phyloP scores from a whole-genome alignment of 140 eudicot genomes.

The Anethum foeniculum region DNA sequence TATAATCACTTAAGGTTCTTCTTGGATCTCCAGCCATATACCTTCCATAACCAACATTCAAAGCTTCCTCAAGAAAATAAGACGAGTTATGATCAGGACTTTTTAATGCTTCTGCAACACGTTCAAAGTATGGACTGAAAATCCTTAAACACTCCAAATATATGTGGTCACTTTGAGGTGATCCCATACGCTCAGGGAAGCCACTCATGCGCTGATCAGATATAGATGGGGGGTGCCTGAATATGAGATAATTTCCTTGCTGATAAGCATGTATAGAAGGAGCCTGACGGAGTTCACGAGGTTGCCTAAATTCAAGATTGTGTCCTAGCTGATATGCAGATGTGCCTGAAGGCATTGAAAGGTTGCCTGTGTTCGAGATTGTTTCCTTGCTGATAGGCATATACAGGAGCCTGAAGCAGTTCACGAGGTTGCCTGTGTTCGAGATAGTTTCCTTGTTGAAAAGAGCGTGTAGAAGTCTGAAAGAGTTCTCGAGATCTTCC shows the following conservation, averaged over 20 bases:
- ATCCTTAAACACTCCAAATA: slow-evolving; percentile 23
- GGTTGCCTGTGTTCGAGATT: neutral
- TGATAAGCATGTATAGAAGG: neutral
- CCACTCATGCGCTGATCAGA: neutral
- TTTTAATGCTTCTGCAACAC: slow-evolving; percentile 26
- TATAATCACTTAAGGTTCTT: slow-evolving; percentile 19
- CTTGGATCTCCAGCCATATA: slow-evolving; percentile 24
- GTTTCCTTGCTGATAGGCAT: neutral
- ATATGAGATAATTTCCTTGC: neutral
- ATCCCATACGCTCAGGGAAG: neutral
- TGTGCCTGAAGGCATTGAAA: neutral
- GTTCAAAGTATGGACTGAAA: slow-evolving; percentile 33
- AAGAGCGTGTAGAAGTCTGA: neutral
- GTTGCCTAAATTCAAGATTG: neutral
- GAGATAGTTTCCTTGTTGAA: neutral
- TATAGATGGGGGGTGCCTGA: neutral
- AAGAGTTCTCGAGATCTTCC: neutral
- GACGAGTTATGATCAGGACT: slow-evolving; percentile 11
- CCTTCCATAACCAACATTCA: slow-evolving; percentile 29
- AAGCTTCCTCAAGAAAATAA: slow-evolving; percentile 13
- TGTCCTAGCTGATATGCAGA: neutral
- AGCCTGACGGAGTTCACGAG: neutral
- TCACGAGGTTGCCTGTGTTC: neutral
- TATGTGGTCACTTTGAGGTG: neutral
- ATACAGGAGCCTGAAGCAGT: neutral